Evolutionary conservation across 331 rosid species (phyloP), one percentile per base, ranked within the genome.

Genomic region (Quercus lobata): DNA sequence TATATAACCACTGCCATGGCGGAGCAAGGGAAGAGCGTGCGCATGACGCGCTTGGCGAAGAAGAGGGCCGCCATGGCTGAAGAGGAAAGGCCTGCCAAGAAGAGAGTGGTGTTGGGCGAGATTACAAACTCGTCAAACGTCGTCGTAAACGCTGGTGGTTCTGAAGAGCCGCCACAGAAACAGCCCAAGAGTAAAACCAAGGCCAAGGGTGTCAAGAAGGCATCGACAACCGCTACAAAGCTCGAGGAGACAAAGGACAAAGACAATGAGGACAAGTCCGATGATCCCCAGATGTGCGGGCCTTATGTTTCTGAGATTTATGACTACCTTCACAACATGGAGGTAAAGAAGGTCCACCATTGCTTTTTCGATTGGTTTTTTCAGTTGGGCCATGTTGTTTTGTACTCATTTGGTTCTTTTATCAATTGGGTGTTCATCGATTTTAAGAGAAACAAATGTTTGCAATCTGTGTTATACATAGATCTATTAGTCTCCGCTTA

Each of bases 91-190:
- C 18, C 77, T 2, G 60, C 71, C 80, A 86, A 79, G 83, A 83
- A 76, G 69, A 83, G 91, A 14, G 88, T 86, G 21, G 90, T 76
- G 4, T 52, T 88, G 9, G 91, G 91, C 2, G 91, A 88, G 83
- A 82, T 88, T 27, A 62, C 62, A 2, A 69, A 69, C 44, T 25
- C 75, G 24, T 62, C 74, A 10, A 82, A 84, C 79, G 71, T 72
- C 9, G 53, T 4, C 54, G 18, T 49, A 49, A 34, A 56, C 3
- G 72, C 80, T 5, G 44, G 19, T 22, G 32, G 19, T 49, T 3
- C 55, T 1, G 18, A 46, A 1, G 76, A 30, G 75, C 56, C 65
- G 18, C 30, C 55, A 14, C 17, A 11, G 55, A 49, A 24, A 58
- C 74, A 57, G 69, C 78, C 56, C 22, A 79, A 75, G 74, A 63